Percentiles rank a stretch among this genome's conserved stretches.
These are phyloP conservation scores for Cicer yamashitae DNA, from an alignment of 306 rosid species.

Conservation along the genomic window DNA sequence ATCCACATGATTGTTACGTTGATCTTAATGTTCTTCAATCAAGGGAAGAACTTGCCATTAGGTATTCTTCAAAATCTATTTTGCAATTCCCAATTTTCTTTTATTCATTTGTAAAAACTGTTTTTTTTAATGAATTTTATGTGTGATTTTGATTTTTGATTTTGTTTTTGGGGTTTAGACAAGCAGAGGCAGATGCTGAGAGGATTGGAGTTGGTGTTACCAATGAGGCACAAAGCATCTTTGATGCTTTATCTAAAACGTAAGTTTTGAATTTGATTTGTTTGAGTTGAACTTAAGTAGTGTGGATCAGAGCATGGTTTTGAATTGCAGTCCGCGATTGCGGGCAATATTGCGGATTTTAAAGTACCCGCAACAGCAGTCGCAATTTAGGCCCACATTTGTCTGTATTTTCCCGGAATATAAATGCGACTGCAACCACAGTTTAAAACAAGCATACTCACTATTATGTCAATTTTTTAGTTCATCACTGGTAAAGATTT, in stretches of 20 bases:
- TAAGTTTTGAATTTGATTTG: slow-evolving; percentile 44
- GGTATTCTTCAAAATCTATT: slow-evolving; percentile 45
- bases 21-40: slow-evolving; percentile 77
- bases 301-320: background rate
- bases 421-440: no score
- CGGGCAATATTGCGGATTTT: no score
- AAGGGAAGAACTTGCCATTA: slow-evolving; percentile 74
- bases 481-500: background rate
- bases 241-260: slow-evolving; percentile 95
- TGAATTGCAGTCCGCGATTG: no score
- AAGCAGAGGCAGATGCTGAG: slow-evolving; percentile 88
- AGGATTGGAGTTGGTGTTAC: slow-evolving; percentile 96
- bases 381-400: no score
- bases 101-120: background rate
- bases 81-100: background rate
- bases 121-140: background rate
- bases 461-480: background rate
- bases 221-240: slow-evolving; percentile 84
- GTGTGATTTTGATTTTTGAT: background rate
- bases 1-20: slow-evolving; percentile 58
- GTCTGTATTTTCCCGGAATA: no score
- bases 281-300: background rate
- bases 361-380: no score
- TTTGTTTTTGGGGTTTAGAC: slow-evolving; percentile 51
- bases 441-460: background rate